Evolutionary conservation across 495 filamentous ascomycete species (phyloP), one percentile per base, ranked within the genome.

Genomic region (Penicillium macrosclerotiorum): DNA sequence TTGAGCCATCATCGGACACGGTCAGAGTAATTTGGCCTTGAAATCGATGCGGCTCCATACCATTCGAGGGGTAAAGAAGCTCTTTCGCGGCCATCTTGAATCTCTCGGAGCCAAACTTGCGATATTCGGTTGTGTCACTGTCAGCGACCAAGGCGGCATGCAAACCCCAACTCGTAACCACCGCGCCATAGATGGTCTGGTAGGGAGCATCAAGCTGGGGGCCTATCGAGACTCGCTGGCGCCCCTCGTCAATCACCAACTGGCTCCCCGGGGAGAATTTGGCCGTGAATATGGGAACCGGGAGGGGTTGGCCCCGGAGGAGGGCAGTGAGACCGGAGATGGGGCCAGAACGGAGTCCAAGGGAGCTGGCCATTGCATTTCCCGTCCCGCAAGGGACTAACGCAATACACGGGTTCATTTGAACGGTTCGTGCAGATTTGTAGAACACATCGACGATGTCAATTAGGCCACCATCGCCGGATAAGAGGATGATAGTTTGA

Each of bases 61-160:
- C 81, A 43, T 80, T 72, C 1, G 72, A 60, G 0, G 84, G 84
- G 30, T 68, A 75, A 8, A 95, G 69, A 5, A 90, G 73, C 52
- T 90, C 82, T 27, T 81, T 76, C 2, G 88, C 91, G 0, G 88
- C 90, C 75, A 93, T 84, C 42, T 83, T 74, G 65, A 97, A 97
- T 1, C 92, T 76, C 58, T 85, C 78, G 2, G 71, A 72, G 4
- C 92, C 92, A 59, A 79, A 80, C 42, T 74, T 77, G 42, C 90
- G 84, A 55, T 89, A 90, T 38, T 80, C 84, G 1, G 74, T 65
- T 1, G 90, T 89, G 57, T 96, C 90, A 60, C 85, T 89, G 64
- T 95, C 88, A 30, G 87, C 90, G 18, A 97, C 90, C 0, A 97
- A 68, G 11, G 81, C 76, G 25, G 92, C 88, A 61, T 97, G 92